Evolutionary conservation across 2,329 filamentous ascomycete species (phyloP), one percentile per base, ranked within the genome.

Genomic region (Xylaria sp.): DNA sequence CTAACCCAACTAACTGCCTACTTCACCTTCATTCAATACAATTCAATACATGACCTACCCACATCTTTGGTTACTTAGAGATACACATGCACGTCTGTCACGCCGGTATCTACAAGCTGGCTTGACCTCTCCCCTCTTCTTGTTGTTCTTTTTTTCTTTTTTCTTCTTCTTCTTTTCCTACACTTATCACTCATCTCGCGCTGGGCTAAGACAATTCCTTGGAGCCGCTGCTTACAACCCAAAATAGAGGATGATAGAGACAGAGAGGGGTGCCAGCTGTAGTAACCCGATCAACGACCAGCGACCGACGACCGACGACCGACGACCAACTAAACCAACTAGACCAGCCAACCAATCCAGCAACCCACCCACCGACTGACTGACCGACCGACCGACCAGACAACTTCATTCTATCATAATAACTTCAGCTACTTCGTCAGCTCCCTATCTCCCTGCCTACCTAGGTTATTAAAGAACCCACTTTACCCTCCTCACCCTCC

Each of bases 261-360:
- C 5, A 42, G 40, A 42, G 40, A 32, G 53, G 61, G 21, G 29
- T 58, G 32, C 54, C 51, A 51, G 54, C 63, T 54, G n/a, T 27
- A 47, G 40, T 18, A 18, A 44, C 60, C 48, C 27, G 23, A 54
- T 42, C 40, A 42, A 18, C 6, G 32, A n/a, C 32, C 8, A 35
- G 10, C 32, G 32, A 35, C 48, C 48, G 23, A 29, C 25, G 5
- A 51, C 12, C 23, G 42, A 2, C 51, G 8, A 40, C n/a, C 29
- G n/a, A n/a, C 51, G 13, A 16, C 29, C n/a, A 37, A 18, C 23
- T 5, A 42, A 42, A 2, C 40, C 13, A 18, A 42, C 37, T 16
- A 40, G 32, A 35, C 32, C 32, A 35, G 10, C 37, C 40, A 42
- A 42, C 35, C 3, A 10, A 27, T 27, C 35, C 54, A 3, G 2